phyloP scores from a whole-genome alignment of 1,284 basidiomycete genomes.

The Naganishia albida region DNA sequence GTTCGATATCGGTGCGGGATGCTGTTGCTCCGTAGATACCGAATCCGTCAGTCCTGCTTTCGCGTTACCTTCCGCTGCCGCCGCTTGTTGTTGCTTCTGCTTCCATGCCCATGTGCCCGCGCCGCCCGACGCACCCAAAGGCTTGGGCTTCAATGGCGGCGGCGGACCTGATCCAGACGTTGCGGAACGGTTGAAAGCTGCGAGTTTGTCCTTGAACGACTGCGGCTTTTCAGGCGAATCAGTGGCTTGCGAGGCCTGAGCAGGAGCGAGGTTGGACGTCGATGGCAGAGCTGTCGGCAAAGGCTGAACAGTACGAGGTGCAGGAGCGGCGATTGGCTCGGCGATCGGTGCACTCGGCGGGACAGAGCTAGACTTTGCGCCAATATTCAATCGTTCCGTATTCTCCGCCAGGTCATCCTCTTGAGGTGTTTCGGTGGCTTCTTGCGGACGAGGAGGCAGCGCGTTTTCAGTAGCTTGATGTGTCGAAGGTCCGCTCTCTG shows the following conservation, averaged over 20 bases:
- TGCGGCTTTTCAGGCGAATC: conserved; percentile 30
- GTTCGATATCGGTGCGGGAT: conserved; percentile 28
- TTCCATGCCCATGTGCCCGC: conserved; percentile 55
- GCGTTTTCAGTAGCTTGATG: no score
- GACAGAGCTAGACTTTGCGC: conserved; percentile 26
- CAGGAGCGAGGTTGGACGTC: conserved; percentile 39
- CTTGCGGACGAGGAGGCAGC: no score
- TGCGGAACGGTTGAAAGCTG: conserved; percentile 49
- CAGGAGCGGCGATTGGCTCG: conserved; percentile 48
- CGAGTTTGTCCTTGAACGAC: conserved; percentile 54
- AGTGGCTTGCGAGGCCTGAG: background rate
- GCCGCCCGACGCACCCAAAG: conserved; percentile 55
- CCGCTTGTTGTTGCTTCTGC: conserved; percentile 43
- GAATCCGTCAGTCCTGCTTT: conserved; percentile 30
- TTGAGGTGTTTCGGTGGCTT: background rate
- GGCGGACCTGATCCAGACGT: conserved; percentile 53
- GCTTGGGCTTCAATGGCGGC: conserved; percentile 67
- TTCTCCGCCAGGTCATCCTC: background rate
- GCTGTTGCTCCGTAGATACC: conserved; percentile 24
- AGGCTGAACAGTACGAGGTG: no score
- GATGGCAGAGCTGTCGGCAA: no score
- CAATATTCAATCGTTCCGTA: background rate
- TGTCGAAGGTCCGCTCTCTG: no score
- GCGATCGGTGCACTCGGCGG: conserved; percentile 32
- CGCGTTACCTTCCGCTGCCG: background rate